phyloP scores from a whole-genome alignment of 352 stramenopile genomes.

The Pythium rishiriense region DNA sequence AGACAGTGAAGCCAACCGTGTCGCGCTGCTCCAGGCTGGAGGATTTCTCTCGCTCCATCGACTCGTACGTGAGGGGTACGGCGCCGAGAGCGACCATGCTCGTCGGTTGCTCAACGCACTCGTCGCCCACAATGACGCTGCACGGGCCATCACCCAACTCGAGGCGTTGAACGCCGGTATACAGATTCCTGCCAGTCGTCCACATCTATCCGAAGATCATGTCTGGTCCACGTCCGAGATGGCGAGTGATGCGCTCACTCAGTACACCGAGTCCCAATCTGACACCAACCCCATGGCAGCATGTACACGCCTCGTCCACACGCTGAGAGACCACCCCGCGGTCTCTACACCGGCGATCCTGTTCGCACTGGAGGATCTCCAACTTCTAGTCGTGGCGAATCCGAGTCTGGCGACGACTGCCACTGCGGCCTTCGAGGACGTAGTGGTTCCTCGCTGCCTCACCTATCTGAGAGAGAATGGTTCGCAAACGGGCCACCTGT shows the following conservation, averaged over 20 bases:
- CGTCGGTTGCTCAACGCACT: background rate
- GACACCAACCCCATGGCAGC: too few relatives aligned
- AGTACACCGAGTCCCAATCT: too few relatives aligned
- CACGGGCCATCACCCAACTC: background rate
- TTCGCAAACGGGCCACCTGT: background rate
- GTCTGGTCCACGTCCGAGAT: background rate
- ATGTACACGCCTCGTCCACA: too few relatives aligned
- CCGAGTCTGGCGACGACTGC: background rate
- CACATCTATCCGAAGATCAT: background rate
- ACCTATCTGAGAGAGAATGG: background rate
- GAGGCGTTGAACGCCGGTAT: too few relatives aligned
- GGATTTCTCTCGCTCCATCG: background rate
- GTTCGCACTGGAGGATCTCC: background rate
- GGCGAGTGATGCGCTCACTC: background rate
- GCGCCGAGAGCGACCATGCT: background rate
- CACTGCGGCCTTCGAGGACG: background rate
- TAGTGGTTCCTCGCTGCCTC: background rate
- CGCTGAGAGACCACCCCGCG: background rate
- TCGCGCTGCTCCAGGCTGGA: background rate
- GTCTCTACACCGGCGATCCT: background rate
- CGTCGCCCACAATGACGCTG: background rate
- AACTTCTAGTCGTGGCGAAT: background rate
- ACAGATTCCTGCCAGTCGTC: background rate
- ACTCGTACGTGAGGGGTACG: background rate
- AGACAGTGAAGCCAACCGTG: background rate